These are phyloP conservation scores for Erucastrum elatum DNA, from an alignment of 345 rosid genomes.

Conservation along the genomic window DNA sequence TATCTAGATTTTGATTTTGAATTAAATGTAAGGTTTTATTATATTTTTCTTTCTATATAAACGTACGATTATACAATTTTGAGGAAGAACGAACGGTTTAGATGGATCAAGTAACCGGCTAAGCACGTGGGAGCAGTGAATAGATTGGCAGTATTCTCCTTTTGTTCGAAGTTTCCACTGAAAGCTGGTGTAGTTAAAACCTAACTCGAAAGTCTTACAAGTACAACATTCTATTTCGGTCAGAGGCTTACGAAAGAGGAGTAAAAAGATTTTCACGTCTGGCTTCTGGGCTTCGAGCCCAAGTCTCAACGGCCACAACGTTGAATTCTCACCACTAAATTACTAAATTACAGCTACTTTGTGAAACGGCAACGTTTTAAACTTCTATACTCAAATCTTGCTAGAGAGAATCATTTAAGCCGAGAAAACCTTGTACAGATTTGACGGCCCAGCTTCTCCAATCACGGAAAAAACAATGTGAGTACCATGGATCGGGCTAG, in stretches of 20 bases:
- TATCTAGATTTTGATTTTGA: no score
- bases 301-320: not conserved
- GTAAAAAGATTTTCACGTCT: no score
- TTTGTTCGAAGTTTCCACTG: conserved; percentile 25
- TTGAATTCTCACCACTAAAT: no score
- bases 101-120: conserved; percentile 30
- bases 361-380: no score
- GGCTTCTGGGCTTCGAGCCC: not conserved
- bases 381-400: no score
- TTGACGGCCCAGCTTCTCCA: not conserved
- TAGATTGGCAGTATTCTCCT: conserved; percentile 14
- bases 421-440: not conserved
- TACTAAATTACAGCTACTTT: no score
- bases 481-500: not conserved
- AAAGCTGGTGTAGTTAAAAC: conserved; percentile 33
- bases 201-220: conserved; percentile 17
- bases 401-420: not conserved
- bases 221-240: not conserved
- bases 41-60: no score
- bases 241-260: no score
- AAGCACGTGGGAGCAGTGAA: conserved; percentile 23
- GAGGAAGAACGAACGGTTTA: conserved; percentile 8
- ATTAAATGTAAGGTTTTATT: no score
- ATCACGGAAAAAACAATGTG: not conserved
- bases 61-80: conserved; percentile 1